Evolutionary conservation across 805 yeast genomes (phyloP), one percentile per base, ranked within the genome.

Genomic region (Cyberlindnera maritima): DNA sequence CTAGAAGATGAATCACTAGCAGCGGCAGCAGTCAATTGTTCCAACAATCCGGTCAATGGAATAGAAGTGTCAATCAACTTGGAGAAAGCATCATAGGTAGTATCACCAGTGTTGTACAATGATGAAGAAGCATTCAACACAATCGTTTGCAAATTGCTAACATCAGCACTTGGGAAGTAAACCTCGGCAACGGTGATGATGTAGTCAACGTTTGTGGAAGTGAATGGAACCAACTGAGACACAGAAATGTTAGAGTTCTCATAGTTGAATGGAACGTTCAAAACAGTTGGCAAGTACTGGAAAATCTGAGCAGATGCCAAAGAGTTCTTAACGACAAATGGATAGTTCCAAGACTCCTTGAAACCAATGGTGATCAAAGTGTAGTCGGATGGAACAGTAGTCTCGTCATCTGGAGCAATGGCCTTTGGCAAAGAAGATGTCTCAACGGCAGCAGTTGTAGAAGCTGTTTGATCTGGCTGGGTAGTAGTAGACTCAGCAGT

Each of bases 181-280:
- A 88, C 85, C 63, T 85, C 85, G 7, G 97, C 98, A 50, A 91
- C 87, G 0, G 97, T 86, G 46, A 88, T 88, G 50, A 89, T 77
- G 65, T 88, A 92, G 40, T 71, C 71, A 41, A 72, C 72, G 13
- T 66, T 67, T 1, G 70, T 46, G 2, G 88, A 76, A 15, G 82
- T 74, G 61, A 81, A 86, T 33, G 98, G 98, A 50, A 84, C 81
- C 57, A 92, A 74, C 63, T 83, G 79, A 48, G 72, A 69, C 54
- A 91, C 88, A 9, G 80, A 63, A 19, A 88, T 77, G 25, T 70
- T 67, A 6, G 76, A 61, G 17, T 58, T 51, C 18, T 60, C 54
- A 41, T 62, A 64, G 15, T 68, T 62, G 56, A 88, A 83, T 47
- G 96, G 91, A 59, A 67, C 76, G 1, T 72, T 67, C 47, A 92